Percentiles rank a stretch among this genome's conserved stretches.
Conservation (phyloP, 2,329 filamentous ascomycete species). For the Boeremia exigua region DNA sequence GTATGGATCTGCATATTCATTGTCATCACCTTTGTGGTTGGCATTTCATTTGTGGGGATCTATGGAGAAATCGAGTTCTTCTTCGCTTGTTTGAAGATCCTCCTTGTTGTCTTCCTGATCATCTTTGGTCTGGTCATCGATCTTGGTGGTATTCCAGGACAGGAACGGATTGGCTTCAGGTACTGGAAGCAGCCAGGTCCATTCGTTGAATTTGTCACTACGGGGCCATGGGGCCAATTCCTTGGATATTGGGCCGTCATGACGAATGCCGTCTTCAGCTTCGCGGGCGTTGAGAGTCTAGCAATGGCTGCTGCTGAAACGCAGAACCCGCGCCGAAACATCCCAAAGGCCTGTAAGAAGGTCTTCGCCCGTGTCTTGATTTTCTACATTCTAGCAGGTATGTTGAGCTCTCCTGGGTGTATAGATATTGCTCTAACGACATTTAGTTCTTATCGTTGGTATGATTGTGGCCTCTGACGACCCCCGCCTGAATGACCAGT, state of each 20-base stretch:
- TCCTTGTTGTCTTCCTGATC: constrained; percentile 37
- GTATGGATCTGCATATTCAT: constrained; percentile 45
- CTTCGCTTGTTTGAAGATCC: constrained; percentile 56
- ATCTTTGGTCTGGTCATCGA: constrained; percentile 38
- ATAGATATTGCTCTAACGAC: neutral
- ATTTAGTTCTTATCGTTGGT: constrained; percentile 57
- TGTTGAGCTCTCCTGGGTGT: constrained; percentile 10
- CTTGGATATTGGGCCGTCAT: constrained; percentile 63
- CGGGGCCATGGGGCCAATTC: constrained; percentile 64
- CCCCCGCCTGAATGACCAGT: constrained; percentile 54
- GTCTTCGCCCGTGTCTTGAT: constrained; percentile 61
- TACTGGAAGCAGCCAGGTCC: constrained; percentile 73
- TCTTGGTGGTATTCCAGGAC: constrained; percentile 35
- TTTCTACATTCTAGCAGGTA: constrained; percentile 56
- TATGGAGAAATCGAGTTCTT: constrained; percentile 56
- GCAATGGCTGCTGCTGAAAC: constrained; percentile 41
- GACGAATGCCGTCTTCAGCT: constrained; percentile 55
- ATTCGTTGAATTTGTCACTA: constrained; percentile 51
- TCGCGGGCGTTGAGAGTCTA: constrained; percentile 36
- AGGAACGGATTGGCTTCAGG: constrained; percentile 60
- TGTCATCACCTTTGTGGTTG: constrained; percentile 39
- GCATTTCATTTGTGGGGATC: constrained; percentile 37
- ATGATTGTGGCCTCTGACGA: constrained; percentile 64
- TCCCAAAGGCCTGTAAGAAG: constrained; percentile 60
- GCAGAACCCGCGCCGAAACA: constrained; percentile 42